phyloP scores from a whole-genome alignment of 169 alveolate genomes.

The Plasmodium vinckei region DNA sequence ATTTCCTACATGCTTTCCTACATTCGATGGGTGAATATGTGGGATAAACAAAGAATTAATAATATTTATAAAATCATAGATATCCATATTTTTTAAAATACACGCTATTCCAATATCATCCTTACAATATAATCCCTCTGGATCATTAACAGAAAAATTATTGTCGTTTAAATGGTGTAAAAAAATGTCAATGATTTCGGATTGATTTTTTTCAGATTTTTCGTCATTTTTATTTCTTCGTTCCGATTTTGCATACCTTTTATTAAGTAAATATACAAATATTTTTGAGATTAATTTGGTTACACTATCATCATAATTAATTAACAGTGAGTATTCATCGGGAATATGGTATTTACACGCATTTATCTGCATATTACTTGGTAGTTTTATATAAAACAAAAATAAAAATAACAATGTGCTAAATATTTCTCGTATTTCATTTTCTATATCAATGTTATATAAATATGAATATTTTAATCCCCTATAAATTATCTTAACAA shows the following conservation, averaged over 20 bases:
- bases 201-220: slow-evolving; percentile 14
- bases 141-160: slow-evolving; percentile 25
- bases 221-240: background rate
- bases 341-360: slow-evolving; percentile 58
- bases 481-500: slow-evolving; percentile 56
- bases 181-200: slow-evolving; percentile 19
- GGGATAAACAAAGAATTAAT: slow-evolving; percentile 70
- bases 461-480: slow-evolving; percentile 73
- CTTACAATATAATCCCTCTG: slow-evolving; percentile 2
- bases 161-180: slow-evolving; percentile 32
- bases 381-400: slow-evolving; percentile 64
- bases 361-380: slow-evolving; percentile 42
- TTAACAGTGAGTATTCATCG: slow-evolving; percentile 32
- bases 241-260: slow-evolving; percentile 10
- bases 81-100: slow-evolving; percentile 39
- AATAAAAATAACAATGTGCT: slow-evolving; percentile 38
- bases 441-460: slow-evolving; percentile 35
- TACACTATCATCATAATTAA: slow-evolving; percentile 71
- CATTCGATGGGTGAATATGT: slow-evolving; percentile 68
- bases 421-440: slow-evolving; percentile 36
- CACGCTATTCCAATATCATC: background rate
- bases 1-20: slow-evolving; percentile 73
- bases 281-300: slow-evolving; percentile 50
- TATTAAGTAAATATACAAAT: slow-evolving; percentile 53
- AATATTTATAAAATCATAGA: slow-evolving; percentile 39